Evolutionary conservation across 768 basidiomycete species (phyloP), one percentile per base, ranked within the genome.

Genomic region (Mycena venus): DNA sequence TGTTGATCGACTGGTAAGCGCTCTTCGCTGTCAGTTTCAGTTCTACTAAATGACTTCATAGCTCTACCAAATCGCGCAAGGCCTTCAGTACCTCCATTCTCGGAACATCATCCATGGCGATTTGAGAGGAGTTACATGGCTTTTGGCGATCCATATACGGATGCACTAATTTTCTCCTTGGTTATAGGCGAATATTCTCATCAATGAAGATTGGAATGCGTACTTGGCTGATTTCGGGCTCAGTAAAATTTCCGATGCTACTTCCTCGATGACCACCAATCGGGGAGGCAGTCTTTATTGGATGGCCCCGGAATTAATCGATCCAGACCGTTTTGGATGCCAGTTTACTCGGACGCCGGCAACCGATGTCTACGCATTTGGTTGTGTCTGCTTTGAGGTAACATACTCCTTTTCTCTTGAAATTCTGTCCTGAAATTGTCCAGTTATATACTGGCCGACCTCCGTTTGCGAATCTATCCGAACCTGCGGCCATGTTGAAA

Each of bases 191-290:
- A 84, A 84, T 65, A 82, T 84, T 21, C 77, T 83, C 12, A 77
- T 82, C 29, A 79, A 80, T 60, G 78, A 83, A 38, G 70, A 79
- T 21, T 79, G 78, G 75, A 79, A 80, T 72, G 80, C 79, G 19
- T 78, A 79, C 27, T 70, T 84, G 19, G 81, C 83, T 15, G 84
- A 84, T 59, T 84, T 84, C 55, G 84, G 84, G 4, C 64, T 84
- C 49, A 78, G 82, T 17, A 75, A 75, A 21, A 79, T 84, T 42
- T 77, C 78, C 29, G 82, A 83, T 49, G 80, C 76, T 14, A 82
- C 81, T 3, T 69, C 75, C 8, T 73, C 79, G 12, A 78, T 78
- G 31, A 72, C 79, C 49, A 75, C 80, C 3, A 78, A 77, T 49
- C 74, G 77, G 17, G 79, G n/a, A n/a, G n/a, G n/a, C n/a, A n/a